These are phyloP conservation scores for Suillus luteus DNA, from an alignment of 768 basidiomycete genomes.

Conservation along the genomic window DNA sequence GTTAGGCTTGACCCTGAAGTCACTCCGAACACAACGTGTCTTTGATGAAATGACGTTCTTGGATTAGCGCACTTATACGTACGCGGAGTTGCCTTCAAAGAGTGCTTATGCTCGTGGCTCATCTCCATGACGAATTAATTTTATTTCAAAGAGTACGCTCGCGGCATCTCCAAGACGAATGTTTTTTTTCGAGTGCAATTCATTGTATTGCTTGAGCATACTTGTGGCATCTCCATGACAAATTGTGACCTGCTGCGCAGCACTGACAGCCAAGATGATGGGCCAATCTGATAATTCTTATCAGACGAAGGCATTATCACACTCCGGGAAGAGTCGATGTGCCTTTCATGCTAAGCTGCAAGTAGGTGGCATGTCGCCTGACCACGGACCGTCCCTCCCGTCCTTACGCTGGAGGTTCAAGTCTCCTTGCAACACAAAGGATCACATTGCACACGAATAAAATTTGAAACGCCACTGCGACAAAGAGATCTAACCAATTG, in stretches of 20 bases:
- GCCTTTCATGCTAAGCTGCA: background rate
- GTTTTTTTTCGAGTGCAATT: background rate
- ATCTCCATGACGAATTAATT: background rate
- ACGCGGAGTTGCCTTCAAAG: background rate
- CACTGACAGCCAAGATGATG: background rate
- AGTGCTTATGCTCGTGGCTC: background rate
- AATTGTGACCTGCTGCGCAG: background rate
- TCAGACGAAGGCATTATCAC: background rate
- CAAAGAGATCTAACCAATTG: background rate
- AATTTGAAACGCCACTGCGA: background rate
- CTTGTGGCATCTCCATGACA: background rate
- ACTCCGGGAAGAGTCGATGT: background rate
- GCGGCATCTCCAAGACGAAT: background rate
- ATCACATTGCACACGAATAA: background rate
- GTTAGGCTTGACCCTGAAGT: background rate
- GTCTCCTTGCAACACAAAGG: background rate
- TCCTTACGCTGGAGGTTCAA: background rate
- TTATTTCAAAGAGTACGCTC: background rate
- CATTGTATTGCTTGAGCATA: background rate
- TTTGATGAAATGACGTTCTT: background rate
- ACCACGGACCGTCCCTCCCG: background rate
- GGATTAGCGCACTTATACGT: background rate
- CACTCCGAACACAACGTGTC: background rate
- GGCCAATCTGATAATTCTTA: background rate
- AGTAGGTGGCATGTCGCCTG: background rate